These are phyloP conservation scores for Lotmaria passim DNA, from an alignment of 208 protist genomes.

Conservation along the genomic window DNA sequence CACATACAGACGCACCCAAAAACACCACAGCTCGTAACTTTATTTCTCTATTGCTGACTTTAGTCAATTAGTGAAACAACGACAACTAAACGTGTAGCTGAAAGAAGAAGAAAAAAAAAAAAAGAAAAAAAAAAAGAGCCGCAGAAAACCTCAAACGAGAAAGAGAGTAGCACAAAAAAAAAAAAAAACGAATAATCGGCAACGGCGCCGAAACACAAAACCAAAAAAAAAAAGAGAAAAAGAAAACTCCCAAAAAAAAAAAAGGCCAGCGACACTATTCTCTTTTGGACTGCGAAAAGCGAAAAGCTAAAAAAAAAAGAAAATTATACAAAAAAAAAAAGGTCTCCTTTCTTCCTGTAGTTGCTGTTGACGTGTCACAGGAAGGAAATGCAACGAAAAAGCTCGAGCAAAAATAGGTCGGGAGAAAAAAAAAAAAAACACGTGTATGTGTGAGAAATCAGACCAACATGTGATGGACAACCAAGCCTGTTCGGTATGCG, in stretches of 20 bases:
- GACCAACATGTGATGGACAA: no score
- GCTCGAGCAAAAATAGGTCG: not conserved
- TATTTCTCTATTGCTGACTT: no score
- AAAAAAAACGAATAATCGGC: no score
- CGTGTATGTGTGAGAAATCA: no score
- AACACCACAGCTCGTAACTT: no score
- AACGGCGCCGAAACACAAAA: not conserved
- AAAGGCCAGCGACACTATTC: no score
- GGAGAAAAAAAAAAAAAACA: no score
- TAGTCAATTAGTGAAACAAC: not conserved
- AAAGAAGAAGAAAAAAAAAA: not conserved
- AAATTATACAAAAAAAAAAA: not conserved
- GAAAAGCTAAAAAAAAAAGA: conserved; percentile 10
- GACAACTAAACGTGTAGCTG: not conserved
- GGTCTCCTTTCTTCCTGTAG: no score
- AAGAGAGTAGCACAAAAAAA: no score
- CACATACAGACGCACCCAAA: no score
- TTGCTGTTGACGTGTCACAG: no score
- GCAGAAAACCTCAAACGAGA: not conserved
- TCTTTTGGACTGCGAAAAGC: no score
- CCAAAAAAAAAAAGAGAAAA: not conserved
- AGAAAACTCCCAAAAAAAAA: not conserved
- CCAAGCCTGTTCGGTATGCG: not conserved
- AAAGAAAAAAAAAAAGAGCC: not conserved
- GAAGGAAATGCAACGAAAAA: not conserved